Evolutionary conservation across 108 stramenopile species (phyloP).

Genomic region (Pseudonitzschia delicatissima): DNA sequence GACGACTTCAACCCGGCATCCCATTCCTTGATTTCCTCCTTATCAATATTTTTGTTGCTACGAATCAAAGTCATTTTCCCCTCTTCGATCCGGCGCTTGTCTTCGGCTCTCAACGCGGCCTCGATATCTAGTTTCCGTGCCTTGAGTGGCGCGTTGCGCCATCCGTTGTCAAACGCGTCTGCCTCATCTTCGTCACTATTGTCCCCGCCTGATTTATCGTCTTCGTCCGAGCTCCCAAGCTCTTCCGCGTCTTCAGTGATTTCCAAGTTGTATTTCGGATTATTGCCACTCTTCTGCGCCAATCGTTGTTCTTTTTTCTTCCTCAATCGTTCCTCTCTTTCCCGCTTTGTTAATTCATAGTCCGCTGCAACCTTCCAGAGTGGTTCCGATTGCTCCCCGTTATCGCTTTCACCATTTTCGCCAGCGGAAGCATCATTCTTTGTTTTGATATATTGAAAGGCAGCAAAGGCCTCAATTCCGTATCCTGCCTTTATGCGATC

Average conservation of each 20-base stretch:
- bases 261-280: not conserved
- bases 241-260: conserved; percentile 5
- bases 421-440: not conserved
- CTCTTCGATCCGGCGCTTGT: conserved; percentile 5
- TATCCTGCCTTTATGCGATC: not conserved
- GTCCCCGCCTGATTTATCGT: not conserved
- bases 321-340: conserved; percentile 2
- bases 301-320: not conserved
- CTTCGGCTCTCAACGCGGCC: not conserved
- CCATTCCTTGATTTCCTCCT: not conserved
- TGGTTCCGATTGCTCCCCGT: not conserved
- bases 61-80: not conserved
- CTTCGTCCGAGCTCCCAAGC: not conserved
- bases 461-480: conserved; percentile 1
- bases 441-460: not conserved
- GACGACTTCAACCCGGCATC: not conserved
- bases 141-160: not conserved
- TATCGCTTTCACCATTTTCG: not conserved
- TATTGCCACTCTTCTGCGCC: too few species aligned
- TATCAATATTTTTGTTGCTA: not conserved
- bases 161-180: not conserved
- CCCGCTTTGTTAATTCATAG: not conserved
- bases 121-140: not conserved
- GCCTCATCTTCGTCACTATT: not conserved
- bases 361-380: conserved; percentile 9